Percentiles rank a stretch among this genome's conserved stretches.
These are phyloP conservation scores for Pholiota microspora DNA, from an alignment of 768 basidiomycete genomes.

Conservation along the genomic window DNA sequence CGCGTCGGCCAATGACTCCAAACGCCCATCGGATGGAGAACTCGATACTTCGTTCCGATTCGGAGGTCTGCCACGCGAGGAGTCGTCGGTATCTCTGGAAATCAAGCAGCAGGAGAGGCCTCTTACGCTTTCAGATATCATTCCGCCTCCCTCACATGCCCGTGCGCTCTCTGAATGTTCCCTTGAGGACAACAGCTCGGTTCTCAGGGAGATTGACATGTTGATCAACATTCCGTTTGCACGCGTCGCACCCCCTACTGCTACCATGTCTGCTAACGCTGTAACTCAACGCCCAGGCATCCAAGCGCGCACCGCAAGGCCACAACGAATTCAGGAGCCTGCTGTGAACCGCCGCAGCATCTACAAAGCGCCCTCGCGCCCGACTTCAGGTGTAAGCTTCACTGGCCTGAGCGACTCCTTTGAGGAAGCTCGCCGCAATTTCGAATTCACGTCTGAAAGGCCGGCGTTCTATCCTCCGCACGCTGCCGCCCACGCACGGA, in stretches of 20 bases:
- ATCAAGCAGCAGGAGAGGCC: conserved; percentile 26
- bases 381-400: conserved; percentile 62
- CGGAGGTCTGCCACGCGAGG: conserved; percentile 46
- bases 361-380: conserved; percentile 31
- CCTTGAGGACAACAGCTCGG: conserved; percentile 12
- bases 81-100: background rate
- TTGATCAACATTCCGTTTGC: conserved; percentile 6
- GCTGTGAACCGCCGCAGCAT: conserved; percentile 22
- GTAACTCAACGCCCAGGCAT: no score
- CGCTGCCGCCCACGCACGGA: conserved; percentile 15
- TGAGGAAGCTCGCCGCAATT: conserved; percentile 75
- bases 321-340: background rate
- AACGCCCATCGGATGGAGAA: conserved; percentile 59
- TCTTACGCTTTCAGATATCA: conserved; percentile 72
- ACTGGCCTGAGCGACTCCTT: conserved; percentile 66
- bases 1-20: conserved; percentile 14
- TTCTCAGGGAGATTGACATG: background rate
- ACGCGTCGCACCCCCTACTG: background rate
- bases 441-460: conserved; percentile 65
- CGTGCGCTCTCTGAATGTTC: conserved; percentile 38
- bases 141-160: conserved; percentile 58
- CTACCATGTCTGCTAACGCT: background rate
- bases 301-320: no score
- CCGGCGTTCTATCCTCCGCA: conserved; percentile 64
- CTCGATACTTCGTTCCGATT: conserved; percentile 76